Conservation (phyloP, 257 asterid genomes). For the Perilla frutescens region DNA sequence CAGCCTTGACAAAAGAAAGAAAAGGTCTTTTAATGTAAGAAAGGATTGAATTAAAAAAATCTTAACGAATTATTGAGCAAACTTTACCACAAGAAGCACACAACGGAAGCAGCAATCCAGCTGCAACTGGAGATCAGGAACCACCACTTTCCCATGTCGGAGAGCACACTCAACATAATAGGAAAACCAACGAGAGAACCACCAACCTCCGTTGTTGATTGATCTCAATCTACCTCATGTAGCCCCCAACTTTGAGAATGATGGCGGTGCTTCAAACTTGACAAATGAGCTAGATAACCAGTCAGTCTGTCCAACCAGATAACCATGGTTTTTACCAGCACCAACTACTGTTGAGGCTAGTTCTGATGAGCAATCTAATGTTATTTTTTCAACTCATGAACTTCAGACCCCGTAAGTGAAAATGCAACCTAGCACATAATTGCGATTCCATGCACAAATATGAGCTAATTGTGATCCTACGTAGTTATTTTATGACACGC, state of each 20-base stretch:
- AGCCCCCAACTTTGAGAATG: neutral
- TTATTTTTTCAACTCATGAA: no score
- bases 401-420: no score
- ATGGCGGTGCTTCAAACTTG: constrained; percentile 9
- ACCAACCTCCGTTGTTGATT: no score
- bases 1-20: neutral
- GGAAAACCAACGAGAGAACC: neutral
- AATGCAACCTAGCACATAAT: neutral
- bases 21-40: neutral
- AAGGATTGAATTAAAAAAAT: neutral
- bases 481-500: neutral
- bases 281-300: constrained; percentile 37
- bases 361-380: neutral
- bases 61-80: constrained; percentile 21
- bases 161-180: constrained; percentile 27
- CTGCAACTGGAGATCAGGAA: neutral
- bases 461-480: neutral
- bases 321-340: constrained; percentile 15
- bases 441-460: neutral
- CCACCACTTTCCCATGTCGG: constrained; percentile 16
- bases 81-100: constrained; percentile 1
- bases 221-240: no score
- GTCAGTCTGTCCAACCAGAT: neutral
- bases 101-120: constrained; percentile 5
- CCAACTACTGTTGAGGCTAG: no score